Conservation (phyloP, 768 basidiomycete genomes). For the Lactarius sanguifluus region DNA sequence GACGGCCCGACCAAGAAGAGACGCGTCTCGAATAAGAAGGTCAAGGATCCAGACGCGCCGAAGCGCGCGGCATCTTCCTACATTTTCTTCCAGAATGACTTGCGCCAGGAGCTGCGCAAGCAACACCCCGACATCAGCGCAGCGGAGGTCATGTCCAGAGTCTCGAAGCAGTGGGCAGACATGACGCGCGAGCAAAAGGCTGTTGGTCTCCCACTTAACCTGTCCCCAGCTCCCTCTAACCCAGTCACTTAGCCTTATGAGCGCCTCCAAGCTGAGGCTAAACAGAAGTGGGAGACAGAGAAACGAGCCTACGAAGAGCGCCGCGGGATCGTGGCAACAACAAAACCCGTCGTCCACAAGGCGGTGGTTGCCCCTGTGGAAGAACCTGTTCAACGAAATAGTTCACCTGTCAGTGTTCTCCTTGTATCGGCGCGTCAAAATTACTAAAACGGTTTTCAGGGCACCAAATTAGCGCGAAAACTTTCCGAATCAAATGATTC, state of each 20-base stretch:
- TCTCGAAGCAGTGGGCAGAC: constrained; percentile 71
- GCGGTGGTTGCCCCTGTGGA: constrained; percentile 7
- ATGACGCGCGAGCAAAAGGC: constrained; percentile 70
- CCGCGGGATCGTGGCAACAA: constrained; percentile 32
- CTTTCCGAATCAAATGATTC: constrained; percentile 18
- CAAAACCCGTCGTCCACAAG: constrained; percentile 8
- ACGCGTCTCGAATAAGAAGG: constrained; percentile 57
- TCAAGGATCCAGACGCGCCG: constrained; percentile 88
- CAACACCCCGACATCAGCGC: constrained; percentile 65
- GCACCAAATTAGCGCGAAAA: constrained; percentile 13
- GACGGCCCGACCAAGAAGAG: constrained; percentile 48
- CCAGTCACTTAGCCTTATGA: constrained; percentile 50
- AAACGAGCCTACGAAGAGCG: constrained; percentile 66
- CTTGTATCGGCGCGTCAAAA: neutral
- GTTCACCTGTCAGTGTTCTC: constrained; percentile 7
- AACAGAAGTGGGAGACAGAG: constrained; percentile 60
- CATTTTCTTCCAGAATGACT: constrained; percentile 90
- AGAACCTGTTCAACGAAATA: constrained; percentile 10
- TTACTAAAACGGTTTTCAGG: constrained; percentile 14
- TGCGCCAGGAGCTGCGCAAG: constrained; percentile 70
- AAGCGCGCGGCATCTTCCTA: constrained; percentile 93
- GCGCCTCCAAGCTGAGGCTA: constrained; percentile 53
- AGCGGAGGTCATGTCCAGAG: constrained; percentile 66
- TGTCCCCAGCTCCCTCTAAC: constrained; percentile 24
- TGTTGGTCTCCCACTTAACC: constrained; percentile 45